phyloP scores from a whole-genome alignment of 352 stramenopile species.

The Phytophthora nicotianae region DNA sequence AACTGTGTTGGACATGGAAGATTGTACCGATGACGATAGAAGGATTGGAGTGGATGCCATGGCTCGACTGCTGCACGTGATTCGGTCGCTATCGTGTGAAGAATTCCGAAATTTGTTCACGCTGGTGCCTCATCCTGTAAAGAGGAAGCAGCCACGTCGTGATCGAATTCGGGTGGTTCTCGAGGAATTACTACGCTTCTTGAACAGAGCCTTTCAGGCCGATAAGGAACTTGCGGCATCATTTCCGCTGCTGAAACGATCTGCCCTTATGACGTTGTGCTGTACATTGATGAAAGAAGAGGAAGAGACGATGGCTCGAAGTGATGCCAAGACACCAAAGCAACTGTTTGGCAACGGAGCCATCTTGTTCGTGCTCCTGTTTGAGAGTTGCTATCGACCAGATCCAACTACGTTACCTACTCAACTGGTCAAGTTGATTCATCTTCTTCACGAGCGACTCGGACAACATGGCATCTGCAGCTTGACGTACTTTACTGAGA shows the following conservation, averaged over 20 bases:
- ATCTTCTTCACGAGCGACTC: conserved; percentile 52
- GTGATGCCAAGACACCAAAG: conserved; percentile 47
- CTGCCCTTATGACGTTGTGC: conserved; percentile 50
- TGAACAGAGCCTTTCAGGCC: conserved; percentile 35
- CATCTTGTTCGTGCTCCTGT: conserved; percentile 57
- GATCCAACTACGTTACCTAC: conserved; percentile 5
- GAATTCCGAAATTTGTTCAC: conserved; percentile 42
- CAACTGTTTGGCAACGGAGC: conserved; percentile 58
- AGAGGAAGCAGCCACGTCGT: conserved; percentile 53
- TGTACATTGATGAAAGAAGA: conserved; percentile 74
- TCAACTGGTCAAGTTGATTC: conserved; percentile 31
- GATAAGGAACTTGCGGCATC: conserved; percentile 13
- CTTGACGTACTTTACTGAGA: conserved; percentile 36
- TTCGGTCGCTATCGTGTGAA: conserved; percentile 41
- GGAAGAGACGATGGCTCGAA: conserved; percentile 50
- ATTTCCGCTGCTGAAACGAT: conserved; percentile 32
- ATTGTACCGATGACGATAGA: conserved; percentile 1
- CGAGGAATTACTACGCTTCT: conserved; percentile 45
- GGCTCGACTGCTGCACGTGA: conserved; percentile 38
- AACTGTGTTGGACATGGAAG: conserved; percentile 20
- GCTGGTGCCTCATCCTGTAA: conserved; percentile 36
- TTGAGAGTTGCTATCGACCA: conserved; percentile 25
- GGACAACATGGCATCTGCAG: conserved; percentile 54
- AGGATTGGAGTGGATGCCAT: conserved; percentile 38
- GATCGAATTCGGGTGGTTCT: conserved; percentile 51